Base-by-base conservation (phyloP, 345 rosid genomes). In the Noccaea bulbosa region DNA sequence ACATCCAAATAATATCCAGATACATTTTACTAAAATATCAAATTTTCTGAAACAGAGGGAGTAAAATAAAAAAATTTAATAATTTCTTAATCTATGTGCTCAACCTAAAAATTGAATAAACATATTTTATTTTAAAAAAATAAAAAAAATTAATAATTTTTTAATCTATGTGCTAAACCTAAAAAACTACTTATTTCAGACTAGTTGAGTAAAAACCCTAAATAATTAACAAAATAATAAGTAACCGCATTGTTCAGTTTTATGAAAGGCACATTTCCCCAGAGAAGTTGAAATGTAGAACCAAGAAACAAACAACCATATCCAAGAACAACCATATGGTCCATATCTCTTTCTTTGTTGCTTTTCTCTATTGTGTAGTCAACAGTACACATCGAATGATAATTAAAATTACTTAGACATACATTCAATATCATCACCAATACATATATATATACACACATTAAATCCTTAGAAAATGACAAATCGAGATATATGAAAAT, bases 211-310 rank as follows among this genome's bases (percentile, higher is more conserved):
- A 3, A 57, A 35, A 45, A n/a, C n/a, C 33, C 3, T 12, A 35
- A 56, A 10, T 41, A 27, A 41, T 33, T 53, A 15, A 66, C 50
- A 38, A 1, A 20, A 20, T 8, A 40, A 2, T 9, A 27, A 69
- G 46, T 35, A 49, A 47, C 2, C 6, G 15, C 47, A 11, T 5
- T 22, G 48, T 46, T 56, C 8, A 15, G 34, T 9, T 56, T 35
- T 10, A 14, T 57, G 73, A 41, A 49, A 60, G 51, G 35, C 74
- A 60, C 74, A 11, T 59, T 30, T 20, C 8, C 35, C 53, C 1
- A 67, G 20, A 44, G 14, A 44, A 20, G 0, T 48, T 24, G 60
- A 39, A 60, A 8, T 43, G 51, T 30, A 60, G 43, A 50, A 49
- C 22, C 22, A 54, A 11, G 53, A 54, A 67, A 54, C 43, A 66